These are phyloP conservation scores for Strobilomyces dryophilus DNA, from an alignment of 768 basidiomycete species.

Conservation along the genomic window DNA sequence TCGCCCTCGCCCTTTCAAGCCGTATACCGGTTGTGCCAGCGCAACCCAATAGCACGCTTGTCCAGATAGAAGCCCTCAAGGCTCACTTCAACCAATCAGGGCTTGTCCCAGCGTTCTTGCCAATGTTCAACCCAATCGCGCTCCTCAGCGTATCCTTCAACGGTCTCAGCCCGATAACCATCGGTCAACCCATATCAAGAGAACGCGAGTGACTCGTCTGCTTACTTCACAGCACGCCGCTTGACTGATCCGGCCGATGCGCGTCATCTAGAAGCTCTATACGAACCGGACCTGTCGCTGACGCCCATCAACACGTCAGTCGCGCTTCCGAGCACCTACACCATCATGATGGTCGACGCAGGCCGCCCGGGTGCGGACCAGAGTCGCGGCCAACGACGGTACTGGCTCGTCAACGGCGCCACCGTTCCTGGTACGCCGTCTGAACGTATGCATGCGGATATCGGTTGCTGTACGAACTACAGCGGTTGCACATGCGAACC, in stretches of 20 bases:
- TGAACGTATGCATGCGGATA: neutral
- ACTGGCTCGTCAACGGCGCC: constrained; percentile 77
- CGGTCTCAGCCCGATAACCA: constrained; percentile 45
- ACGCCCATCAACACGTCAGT: constrained; percentile 46
- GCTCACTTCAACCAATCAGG: constrained; percentile 62
- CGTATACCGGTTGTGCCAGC: constrained; percentile 37
- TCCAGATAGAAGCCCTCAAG: constrained; percentile 55
- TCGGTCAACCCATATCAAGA: constrained; percentile 57
- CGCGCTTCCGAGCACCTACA: constrained; percentile 48
- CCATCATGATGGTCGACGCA: constrained; percentile 74
- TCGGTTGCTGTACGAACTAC: neutral
- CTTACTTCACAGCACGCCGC: neutral
- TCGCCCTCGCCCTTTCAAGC: constrained; percentile 35
- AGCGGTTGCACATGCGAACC: constrained; percentile 26
- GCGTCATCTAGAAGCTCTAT: constrained; percentile 48
- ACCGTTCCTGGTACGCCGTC: constrained; percentile 39
- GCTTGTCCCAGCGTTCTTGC: constrained; percentile 59
- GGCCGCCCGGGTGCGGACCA: constrained; percentile 60
- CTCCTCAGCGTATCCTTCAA: constrained; percentile 48
- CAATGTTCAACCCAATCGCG: constrained; percentile 59
- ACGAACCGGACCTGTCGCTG: constrained; percentile 51
- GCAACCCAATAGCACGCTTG: constrained; percentile 38
- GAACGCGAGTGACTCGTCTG: constrained; percentile 42
- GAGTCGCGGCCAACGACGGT: constrained; percentile 59
- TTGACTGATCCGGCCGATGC: neutral